Evolutionary conservation across 2,329 filamentous ascomycete species (phyloP), one percentile per base, ranked within the genome.

Genomic region (Fusarium burgessii): DNA sequence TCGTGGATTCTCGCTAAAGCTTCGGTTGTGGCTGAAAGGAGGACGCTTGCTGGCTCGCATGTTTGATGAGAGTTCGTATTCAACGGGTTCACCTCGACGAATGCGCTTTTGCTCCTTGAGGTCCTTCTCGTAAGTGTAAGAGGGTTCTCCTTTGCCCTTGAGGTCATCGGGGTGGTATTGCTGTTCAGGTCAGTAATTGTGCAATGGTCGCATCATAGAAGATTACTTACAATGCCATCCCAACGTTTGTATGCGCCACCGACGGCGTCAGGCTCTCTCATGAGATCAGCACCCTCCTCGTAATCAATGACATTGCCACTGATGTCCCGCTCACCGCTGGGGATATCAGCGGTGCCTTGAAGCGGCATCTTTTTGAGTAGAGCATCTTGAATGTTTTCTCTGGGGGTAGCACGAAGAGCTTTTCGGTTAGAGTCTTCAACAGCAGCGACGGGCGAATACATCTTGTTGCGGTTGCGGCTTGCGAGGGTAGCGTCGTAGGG

Each of bases 401-500:
- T 82, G 0, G 95, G 95, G 0, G 95, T 98, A 1, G 95, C 95
- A 67, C 86, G 89, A 52, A 98, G 80, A 0, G 94, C 93, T 78
- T 94, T 92, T 58, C 86, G 84, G 80, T 96, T 97, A 43, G 90
- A 90, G 6, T 88, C 85, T 60, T 85, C 84, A 8, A 97, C 88
- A 4, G 95, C 95, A 32, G 92, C 93, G 11, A 98, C 82, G 0
- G 95, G 95, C 6, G 93, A 91, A 63, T 84, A 84, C 70, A 80
- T 81, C 74, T 84, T 85, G 74, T 89, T 85, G 7, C 82, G 85
- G 81, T 98, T 98, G 50, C 93, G 88, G 15, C 92, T 89, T 3
- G 91, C 84, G 56, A 93, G 85, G 4, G 93, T 92, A 13, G 95
- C 93, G 78, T 98, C 95, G 74, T 93, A 98, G 0, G 95, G 95